Conservation (phyloP, 441 rosid genomes). For the Corymbia calophylla region DNA sequence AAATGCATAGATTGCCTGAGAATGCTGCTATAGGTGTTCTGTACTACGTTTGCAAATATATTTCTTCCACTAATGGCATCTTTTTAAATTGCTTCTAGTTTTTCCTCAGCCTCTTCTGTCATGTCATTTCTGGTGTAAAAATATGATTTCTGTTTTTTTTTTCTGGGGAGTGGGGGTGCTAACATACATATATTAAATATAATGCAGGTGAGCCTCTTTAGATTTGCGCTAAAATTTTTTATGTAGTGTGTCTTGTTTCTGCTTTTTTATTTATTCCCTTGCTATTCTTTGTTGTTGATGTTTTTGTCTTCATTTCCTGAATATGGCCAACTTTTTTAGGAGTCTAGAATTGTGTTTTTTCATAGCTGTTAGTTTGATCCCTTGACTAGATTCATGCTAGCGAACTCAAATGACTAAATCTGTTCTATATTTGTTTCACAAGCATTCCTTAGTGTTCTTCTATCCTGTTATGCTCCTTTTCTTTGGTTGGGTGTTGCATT, state of each 20-base stretch:
- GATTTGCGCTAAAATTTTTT: neutral
- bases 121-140: neutral
- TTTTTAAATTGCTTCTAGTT: neutral
- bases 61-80: neutral
- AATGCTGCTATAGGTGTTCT: neutral
- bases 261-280: neutral
- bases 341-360: neutral
- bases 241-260: neutral
- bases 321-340: neutral
- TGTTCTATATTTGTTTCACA: neutral
- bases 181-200: neutral
- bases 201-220: neutral
- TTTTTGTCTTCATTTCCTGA: neutral
- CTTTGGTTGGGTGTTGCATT: neutral
- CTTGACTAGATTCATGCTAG: neutral
- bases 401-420: neutral
- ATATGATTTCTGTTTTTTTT: neutral
- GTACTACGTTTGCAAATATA: neutral
- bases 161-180: neutral
- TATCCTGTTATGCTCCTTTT: neutral
- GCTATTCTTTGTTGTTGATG: neutral
- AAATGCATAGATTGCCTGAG: neutral
- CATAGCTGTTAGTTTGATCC: neutral
- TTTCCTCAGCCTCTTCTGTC: neutral
- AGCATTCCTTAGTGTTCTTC: neutral